These are phyloP conservation scores for Herpetomonas samuelpessoai DNA, from an alignment of 208 protist genomes.

Conservation along the genomic window DNA sequence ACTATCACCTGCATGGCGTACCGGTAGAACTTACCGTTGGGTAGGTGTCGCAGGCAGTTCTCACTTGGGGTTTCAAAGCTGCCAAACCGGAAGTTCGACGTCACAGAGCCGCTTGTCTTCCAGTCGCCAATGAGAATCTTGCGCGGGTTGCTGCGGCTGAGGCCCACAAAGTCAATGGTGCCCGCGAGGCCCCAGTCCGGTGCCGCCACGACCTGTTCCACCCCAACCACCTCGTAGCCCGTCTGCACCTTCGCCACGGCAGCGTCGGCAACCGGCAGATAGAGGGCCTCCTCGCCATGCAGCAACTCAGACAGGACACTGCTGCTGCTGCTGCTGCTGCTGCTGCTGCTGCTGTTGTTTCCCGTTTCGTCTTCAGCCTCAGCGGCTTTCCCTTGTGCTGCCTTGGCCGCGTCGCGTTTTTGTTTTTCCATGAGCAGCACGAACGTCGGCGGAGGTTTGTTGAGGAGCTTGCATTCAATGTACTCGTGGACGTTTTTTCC, in stretches of 20 bases:
- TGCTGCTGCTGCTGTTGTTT: conserved; percentile 10
- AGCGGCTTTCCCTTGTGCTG: not conserved
- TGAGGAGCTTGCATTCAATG: conserved; percentile 71
- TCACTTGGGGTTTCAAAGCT: conserved; percentile 65
- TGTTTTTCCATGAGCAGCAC: conserved; percentile 44
- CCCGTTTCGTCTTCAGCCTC: conserved; percentile 9
- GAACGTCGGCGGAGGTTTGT: conserved; percentile 64
- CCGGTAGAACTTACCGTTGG: conserved; percentile 80
- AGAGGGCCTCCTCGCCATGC: conserved; percentile 72
- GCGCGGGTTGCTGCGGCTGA: conserved; percentile 48
- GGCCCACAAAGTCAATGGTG: conserved; percentile 80
- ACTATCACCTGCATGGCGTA: conserved; percentile 84
- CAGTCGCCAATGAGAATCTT: conserved; percentile 83
- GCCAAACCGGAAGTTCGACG: conserved; percentile 79
- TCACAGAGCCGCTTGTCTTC: conserved; percentile 80
- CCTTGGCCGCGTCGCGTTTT: conserved; percentile 10
- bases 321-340: not conserved
- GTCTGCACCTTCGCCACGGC: conserved; percentile 48
- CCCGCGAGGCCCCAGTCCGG: conserved; percentile 67
- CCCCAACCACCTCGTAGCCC: conserved; percentile 59
- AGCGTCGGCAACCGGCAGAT: conserved; percentile 55
- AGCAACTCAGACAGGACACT: conserved; percentile 38
- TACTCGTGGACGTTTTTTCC: conserved; percentile 90
- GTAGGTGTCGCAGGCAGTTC: conserved; percentile 73
- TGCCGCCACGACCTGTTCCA: conserved; percentile 70